Evolutionary conservation across 192 early-diverging fungal species (phyloP), one percentile per base, ranked within the genome.

Genomic region (Coemansia sp.): DNA sequence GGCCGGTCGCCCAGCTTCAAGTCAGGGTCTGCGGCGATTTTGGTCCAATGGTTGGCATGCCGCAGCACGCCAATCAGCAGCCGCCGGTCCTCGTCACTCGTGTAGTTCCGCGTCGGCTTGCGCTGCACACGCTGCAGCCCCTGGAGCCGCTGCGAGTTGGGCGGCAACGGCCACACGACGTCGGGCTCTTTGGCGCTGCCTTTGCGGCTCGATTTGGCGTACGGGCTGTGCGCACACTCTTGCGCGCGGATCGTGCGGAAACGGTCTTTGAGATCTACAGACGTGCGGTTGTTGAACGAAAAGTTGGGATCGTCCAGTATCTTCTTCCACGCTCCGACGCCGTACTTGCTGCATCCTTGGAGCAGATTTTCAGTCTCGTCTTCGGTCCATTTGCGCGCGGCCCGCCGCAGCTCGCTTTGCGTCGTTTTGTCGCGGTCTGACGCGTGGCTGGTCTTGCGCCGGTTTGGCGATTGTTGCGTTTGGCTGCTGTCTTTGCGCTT

Each of bases 91-190:
- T 82, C 79, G 51, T 82, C 79, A 37, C 51, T 38, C 4, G 79
- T 73, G 63, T 82, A 82, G 51, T 76, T 82, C 60, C 79, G 73
- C 49, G 79, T 82, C 9, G 79, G 74, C 67, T 82, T 76, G 61
- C 79, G 71, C 55, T 76, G 74, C 56, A 82, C 79, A 3, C 79
- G 69, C 22, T 73, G 79, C 32, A 81, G 39, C 2, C 79, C 79
- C 62, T 76, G 79, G 24, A 81, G 66, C 22, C 79, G 73, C 60
- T 81, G 79, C 41, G 79, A 81, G 47, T 69, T 64, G 12, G 79
- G 79, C 48, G 79, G 79, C 62, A 81, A 55, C 1, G 79, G 79
- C 79, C 79, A 81, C 29, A 81, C 79, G 1, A 81, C 79, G n/a
- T 81, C 79, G 21, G 79, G 79, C 66, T 65, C 73, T 50, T 76